phyloP scores from a whole-genome alignment of 495 filamentous ascomycete species.

The Emericellopsis terricola region DNA sequence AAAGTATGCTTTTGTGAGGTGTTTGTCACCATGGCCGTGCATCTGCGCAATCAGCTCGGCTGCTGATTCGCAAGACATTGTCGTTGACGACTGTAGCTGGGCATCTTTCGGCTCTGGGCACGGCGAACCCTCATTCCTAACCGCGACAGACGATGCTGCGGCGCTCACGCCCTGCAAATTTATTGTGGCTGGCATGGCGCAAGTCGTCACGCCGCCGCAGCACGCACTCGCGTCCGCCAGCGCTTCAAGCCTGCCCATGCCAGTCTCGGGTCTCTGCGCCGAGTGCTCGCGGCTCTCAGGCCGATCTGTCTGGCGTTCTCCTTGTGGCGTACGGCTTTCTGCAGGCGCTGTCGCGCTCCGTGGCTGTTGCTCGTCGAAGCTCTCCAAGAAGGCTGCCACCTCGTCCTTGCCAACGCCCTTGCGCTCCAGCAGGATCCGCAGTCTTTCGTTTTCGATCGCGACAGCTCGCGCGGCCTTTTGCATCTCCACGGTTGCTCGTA shows the following conservation, averaged over 20 bases:
- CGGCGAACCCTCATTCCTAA: too few species aligned
- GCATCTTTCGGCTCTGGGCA: neutral
- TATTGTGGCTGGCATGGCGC: neutral
- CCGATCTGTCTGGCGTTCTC: neutral
- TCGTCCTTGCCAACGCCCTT: conserved; percentile 6
- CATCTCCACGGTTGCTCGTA: conserved; percentile 32
- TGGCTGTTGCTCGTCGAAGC: neutral
- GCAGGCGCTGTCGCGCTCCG: neutral
- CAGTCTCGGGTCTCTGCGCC: too few species aligned
- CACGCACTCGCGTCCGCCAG: too few species aligned
- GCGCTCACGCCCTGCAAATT: neutral
- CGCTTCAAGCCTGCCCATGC: too few species aligned
- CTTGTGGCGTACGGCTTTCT: too few species aligned
- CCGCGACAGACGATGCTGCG: too few species aligned
- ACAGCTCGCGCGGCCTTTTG: conserved; percentile 34
- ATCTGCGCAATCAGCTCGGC: conserved; percentile 3
- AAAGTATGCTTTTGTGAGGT: neutral
- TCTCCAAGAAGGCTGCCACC: conserved; percentile 6
- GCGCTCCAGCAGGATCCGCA: conserved; percentile 23
- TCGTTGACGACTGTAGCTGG: neutral
- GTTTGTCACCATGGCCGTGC: neutral
- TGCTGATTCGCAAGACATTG: conserved; percentile 2
- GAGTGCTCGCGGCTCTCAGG: too few species aligned
- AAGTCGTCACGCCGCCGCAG: too few species aligned
- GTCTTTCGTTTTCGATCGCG: conserved; percentile 27